Evolutionary conservation across 2,329 filamentous ascomycete species (phyloP), one percentile per base, ranked within the genome.

Genomic region (Fusarium sp.): DNA sequence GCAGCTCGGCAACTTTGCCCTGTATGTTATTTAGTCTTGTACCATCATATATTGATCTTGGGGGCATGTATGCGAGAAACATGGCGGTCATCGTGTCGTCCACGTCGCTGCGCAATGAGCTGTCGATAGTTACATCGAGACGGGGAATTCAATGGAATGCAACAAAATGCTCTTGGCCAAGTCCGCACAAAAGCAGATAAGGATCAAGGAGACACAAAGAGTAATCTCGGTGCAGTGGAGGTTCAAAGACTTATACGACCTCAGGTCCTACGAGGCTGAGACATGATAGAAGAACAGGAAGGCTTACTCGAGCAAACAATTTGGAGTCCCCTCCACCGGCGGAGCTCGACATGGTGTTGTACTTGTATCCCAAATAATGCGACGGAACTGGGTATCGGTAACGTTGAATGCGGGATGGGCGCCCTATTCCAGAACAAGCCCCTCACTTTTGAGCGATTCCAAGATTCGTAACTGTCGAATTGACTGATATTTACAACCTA

Each of bases 1-100:
- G 93, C 78, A 99, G 87, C 88, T 99, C 96, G 68, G 95, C 94
- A 72, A 98, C 96, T 88, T 99, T 99, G 87, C 96, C 96, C 96
- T 99, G 92, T 84, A 82, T 76, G 80, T 81, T 80, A 79, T 83
- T 88, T 81, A 89, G 85, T 81, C 81, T 82, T 82, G 79, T 83
- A 79, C 78, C 76, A 75, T 81, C 76, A 76, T 81, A 78, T 68
- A 76, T 74, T 66, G 76, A 75, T 70, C 81, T 78, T 42, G 82
- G 82, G 55, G 86, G 84, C 61, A 86, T 76, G 67, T 87, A 87
- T 74, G 85, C 82, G 65, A 87, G 79, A 72, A 88, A 88, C 83
- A 88, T 86, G 70, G 76, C 74, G 67, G 77, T 74, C 64, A 74
- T 75, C 14, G 46, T 50, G 59, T 53, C 40, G 32, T 54, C 53